Conservation (phyloP, 805 yeast genomes). For the Barnettozyma vustinii region DNA sequence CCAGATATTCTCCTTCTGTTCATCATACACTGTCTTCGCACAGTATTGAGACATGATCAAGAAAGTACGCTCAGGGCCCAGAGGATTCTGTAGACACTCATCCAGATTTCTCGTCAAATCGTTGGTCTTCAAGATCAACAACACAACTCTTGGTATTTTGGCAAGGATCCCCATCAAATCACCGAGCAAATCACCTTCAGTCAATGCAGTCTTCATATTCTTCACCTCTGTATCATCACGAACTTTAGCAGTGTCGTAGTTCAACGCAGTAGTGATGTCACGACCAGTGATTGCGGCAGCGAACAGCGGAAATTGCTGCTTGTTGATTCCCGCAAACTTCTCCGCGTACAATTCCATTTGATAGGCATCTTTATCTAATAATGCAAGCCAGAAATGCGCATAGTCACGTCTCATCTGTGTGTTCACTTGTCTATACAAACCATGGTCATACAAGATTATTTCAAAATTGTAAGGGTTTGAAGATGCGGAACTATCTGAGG, state of each 20-base stretch:
- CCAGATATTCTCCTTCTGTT: constrained; percentile 39
- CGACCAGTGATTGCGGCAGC: constrained; percentile 95
- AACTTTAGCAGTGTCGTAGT: constrained; percentile 49
- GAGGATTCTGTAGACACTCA: constrained; percentile 72
- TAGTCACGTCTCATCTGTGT: constrained; percentile 72
- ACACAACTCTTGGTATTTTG: constrained; percentile 76
- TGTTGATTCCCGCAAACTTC: constrained; percentile 70
- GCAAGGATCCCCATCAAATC: constrained; percentile 77
- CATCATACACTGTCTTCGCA: constrained; percentile 72
- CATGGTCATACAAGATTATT: constrained; percentile 90
- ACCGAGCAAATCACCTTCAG: constrained; percentile 58
- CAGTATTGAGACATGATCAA: constrained; percentile 88
- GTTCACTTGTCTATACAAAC: constrained; percentile 82
- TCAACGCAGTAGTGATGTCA: constrained; percentile 70
- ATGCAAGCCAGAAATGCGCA: constrained; percentile 88
- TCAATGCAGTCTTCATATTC: constrained; percentile 58
- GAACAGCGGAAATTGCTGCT: constrained; percentile 75
- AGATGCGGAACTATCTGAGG: constrained; percentile 19
- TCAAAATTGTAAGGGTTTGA: constrained; percentile 70
- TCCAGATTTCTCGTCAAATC: constrained; percentile 88
- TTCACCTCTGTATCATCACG: constrained; percentile 60
- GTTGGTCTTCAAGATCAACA: constrained; percentile 86
- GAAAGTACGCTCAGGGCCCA: constrained; percentile 85
- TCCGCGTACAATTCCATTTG: constrained; percentile 71
- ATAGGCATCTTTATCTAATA: constrained; percentile 62